Evolutionary conservation across 768 basidiomycete species (phyloP), one percentile per base, ranked within the genome.

Genomic region (Tulasnella sp.): DNA sequence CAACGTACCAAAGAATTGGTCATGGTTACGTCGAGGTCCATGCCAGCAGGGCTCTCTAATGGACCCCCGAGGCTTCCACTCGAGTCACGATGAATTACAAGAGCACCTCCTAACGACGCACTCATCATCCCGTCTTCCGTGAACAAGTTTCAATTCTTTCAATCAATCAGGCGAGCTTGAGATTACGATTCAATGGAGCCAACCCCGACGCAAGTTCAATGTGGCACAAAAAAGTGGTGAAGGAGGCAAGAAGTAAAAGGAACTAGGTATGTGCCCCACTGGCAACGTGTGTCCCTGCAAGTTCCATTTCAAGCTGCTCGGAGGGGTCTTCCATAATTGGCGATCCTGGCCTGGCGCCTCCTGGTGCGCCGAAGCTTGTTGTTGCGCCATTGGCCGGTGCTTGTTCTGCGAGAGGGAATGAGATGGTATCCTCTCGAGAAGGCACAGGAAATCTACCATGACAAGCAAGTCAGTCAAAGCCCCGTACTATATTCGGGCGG

Each of bases 301-400:
- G 86, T 82, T 96, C 94, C 64, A 90, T 88, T 81, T 96, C 94
- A 17, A 96, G 88, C 79, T 92, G 92, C 74, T 90, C 91, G 77
- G 91, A 92, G 11, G 94, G 94, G 80, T 95, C 90, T 79, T 96
- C 94, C 86, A 93, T 88, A 78, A 93, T 85, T 0, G 92, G 92
- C 72, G 72, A 22, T 74, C 67, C 7, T 45, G 68, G 69, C 7
- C 38, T 19, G n/a, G 58, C 77, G 76, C 70, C 78, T 36, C 72
- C 75, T 34, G 78, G 31, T 25, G 86, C 85, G 14, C 91, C 91
- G 81, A 86, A 93, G 70, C 89, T 84, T 71, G 90, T 92, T 3
- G 91, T 93, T 36, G 88, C 88, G n/a, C 92, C 93, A 67, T 89
- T 87, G 71, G 88, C 84, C 12, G 85, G 85, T 0, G 84, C 85